Evolutionary conservation across 1,284 basidiomycete genomes (phyloP).

Genomic region (Salmacisia buchloeana): DNA sequence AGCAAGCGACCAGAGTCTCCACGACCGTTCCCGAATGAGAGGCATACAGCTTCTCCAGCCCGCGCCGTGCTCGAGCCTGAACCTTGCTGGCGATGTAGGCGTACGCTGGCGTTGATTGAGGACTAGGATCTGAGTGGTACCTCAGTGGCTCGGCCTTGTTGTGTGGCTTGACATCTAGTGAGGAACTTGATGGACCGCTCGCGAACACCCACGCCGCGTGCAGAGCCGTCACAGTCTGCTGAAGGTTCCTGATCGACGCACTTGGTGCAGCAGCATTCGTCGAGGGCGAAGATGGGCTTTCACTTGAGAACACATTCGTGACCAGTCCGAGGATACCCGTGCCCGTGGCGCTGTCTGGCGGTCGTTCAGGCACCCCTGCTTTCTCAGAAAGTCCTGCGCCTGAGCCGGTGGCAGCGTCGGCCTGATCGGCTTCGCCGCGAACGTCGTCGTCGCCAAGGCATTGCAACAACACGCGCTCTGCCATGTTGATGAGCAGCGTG

Average conservation of each 20-base stretch:
- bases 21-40: neutral
- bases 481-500: constrained; percentile 30
- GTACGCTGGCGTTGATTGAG: neutral
- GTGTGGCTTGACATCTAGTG: neutral
- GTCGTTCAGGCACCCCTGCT: neutral
- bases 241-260: neutral
- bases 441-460: constrained; percentile 17
- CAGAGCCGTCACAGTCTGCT: constrained; percentile 1
- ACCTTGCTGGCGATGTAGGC: neutral
- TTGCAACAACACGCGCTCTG: constrained; percentile 27
- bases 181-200: neutral
- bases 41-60: constrained; percentile 2
- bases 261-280: neutral
- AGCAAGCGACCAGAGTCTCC: neutral
- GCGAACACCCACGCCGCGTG: constrained; percentile 2
- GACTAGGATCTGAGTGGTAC: no score
- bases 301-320: constrained; percentile 5
- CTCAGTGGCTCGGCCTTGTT: neutral
- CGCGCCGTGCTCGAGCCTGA: neutral
- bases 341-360: neutral
- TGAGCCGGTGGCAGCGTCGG: neutral
- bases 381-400: neutral
- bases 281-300: neutral
- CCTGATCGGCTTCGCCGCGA: neutral
- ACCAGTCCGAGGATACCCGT: constrained; percentile 51